These are phyloP conservation scores for Sarocladiaceae sp. DNA, from an alignment of 2,329 filamentous ascomycete genomes.

Conservation along the genomic window DNA sequence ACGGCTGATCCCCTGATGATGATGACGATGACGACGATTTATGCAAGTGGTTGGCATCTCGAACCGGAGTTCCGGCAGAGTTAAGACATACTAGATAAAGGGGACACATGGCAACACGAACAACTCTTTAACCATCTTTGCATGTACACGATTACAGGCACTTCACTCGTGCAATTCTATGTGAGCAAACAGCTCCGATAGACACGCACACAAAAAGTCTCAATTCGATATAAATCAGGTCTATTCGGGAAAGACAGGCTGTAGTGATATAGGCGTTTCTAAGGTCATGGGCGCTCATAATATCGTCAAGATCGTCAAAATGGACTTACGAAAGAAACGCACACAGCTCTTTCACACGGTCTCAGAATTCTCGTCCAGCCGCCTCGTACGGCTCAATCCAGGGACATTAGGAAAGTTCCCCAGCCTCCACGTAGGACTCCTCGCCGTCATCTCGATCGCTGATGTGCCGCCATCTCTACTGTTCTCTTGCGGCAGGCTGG, in stretches of 20 bases:
- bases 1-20: too few species aligned
- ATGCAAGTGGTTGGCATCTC: not conserved
- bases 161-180: too few species aligned
- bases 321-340: too few species aligned
- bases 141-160: too few species aligned
- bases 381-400: not conserved
- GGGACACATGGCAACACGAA: not conserved
- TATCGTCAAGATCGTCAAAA: too few species aligned
- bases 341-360: constrained; percentile 4
- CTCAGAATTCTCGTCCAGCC: not conserved
- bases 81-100: not conserved
- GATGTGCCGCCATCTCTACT: not conserved
- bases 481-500: not conserved
- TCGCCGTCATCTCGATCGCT: not conserved
- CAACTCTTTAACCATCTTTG: too few species aligned
- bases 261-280: constrained; percentile 1
- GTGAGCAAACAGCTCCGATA: too few species aligned
- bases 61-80: not conserved
- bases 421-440: constrained; percentile 8
- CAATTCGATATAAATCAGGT: too few species aligned
- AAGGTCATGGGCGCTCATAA: constrained; percentile 3
- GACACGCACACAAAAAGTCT: too few species aligned
- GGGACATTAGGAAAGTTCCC: not conserved
- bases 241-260: constrained; percentile 2
- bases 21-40: not conserved